Conservation (phyloP, 2,329 filamentous ascomycete species). For the Teratosphaeria epicoccoides region DNA sequence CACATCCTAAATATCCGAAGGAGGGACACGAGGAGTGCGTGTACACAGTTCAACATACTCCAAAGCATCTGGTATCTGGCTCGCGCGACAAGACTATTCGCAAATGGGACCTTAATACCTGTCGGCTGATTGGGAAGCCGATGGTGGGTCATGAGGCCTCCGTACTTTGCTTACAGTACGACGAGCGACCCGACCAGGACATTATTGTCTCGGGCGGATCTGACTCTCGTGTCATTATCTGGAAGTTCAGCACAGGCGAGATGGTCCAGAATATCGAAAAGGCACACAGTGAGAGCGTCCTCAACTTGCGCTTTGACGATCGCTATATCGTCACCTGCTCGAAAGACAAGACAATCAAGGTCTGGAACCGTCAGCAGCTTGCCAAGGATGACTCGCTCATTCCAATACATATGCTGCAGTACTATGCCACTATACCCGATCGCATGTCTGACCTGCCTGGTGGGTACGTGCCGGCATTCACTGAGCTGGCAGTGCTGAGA, state of each 20-base stretch:
- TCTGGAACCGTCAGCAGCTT: slow-evolving; percentile 76
- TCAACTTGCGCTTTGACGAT: slow-evolving; percentile 88
- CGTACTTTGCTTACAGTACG: slow-evolving; percentile 90
- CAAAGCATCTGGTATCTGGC: slow-evolving; percentile 80
- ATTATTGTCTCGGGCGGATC: slow-evolving; percentile 93
- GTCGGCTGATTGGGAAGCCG: slow-evolving; percentile 59
- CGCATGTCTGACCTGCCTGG: slow-evolving; percentile 24
- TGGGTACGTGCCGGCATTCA: slow-evolving; percentile 55
- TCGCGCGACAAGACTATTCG: slow-evolving; percentile 81
- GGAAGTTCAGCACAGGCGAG: slow-evolving; percentile 85
- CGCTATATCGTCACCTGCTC: slow-evolving; percentile 91
- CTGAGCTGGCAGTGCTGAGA: slow-evolving; percentile 62
- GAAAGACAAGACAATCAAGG: slow-evolving; percentile 93
- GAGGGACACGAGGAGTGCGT: slow-evolving; percentile 90
- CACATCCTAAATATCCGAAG: slow-evolving; percentile 65
- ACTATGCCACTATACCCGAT: slow-evolving; percentile 31
- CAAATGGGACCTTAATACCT: slow-evolving; percentile 80
- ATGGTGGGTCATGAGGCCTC: slow-evolving; percentile 71
- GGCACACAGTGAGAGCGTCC: slow-evolving; percentile 80
- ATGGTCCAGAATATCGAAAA: slow-evolving; percentile 57
- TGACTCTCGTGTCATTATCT: slow-evolving; percentile 81
- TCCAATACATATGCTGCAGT: slow-evolving; percentile 25
- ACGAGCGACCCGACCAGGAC: slow-evolving; percentile 73
- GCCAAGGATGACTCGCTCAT: slow-evolving; percentile 31
- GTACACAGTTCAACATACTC: slow-evolving; percentile 83